Conservation (phyloP, 345 rosid genomes). For the Lepidium sativum region DNA sequence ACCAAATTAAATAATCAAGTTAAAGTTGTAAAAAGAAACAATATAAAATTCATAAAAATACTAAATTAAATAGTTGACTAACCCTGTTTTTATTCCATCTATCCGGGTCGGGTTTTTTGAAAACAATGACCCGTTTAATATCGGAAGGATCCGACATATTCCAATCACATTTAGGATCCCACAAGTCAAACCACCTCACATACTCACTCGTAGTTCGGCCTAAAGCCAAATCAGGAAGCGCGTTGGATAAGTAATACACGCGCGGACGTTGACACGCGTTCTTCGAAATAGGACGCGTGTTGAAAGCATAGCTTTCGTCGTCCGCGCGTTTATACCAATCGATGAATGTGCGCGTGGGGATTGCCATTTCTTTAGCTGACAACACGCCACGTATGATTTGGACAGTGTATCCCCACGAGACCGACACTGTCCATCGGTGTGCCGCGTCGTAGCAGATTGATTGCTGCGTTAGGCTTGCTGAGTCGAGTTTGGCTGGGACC, state of each 20-base stretch:
- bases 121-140: slow-evolving; percentile 30
- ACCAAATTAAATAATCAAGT: not conserved
- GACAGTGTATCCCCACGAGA: slow-evolving; percentile 77
- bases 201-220: slow-evolving; percentile 44
- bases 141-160: slow-evolving; percentile 28
- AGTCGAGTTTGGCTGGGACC: slow-evolving; percentile 42
- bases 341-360: slow-evolving; percentile 49
- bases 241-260: slow-evolving; percentile 38
- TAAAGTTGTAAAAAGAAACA: not conserved
- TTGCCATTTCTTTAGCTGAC: slow-evolving; percentile 40
- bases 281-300: slow-evolving; percentile 37
- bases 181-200: slow-evolving; percentile 3
- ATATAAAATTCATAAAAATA: not conserved
- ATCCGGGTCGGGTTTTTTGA: slow-evolving; percentile 34
- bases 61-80: not conserved
- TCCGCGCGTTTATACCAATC: slow-evolving; percentile 46
- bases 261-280: slow-evolving; percentile 46
- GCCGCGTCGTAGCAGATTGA: slow-evolving; percentile 55
- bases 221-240: not conserved
- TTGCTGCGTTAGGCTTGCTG: slow-evolving; percentile 59
- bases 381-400: slow-evolving; percentile 46
- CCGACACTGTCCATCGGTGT: slow-evolving; percentile 59
- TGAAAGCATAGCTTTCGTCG: slow-evolving; percentile 35
- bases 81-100: slow-evolving; percentile 42
- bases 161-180: slow-evolving; percentile 39